Evolutionary conservation across 2,329 filamentous ascomycete species (phyloP).

Genomic region (Aquanectria penicillioides): DNA sequence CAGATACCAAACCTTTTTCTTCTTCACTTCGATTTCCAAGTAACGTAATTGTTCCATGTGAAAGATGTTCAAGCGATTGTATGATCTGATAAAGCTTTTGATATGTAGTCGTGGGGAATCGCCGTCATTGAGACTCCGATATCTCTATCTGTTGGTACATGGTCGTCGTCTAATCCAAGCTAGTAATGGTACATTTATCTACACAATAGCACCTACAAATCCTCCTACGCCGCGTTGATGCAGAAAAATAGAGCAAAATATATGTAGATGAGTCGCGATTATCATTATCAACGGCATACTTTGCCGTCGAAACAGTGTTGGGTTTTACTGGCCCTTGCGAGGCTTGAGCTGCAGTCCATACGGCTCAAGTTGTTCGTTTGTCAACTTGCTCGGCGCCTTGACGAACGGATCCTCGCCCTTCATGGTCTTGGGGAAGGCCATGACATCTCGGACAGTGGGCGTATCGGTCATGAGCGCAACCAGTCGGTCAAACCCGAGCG

Average conservation of each 20-base stretch:
- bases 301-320: not conserved
- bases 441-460: conserved; percentile 87
- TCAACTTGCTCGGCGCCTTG: conserved; percentile 77
- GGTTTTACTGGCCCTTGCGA: not conserved
- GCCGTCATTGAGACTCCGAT: no score
- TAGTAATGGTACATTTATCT: conserved; percentile 27
- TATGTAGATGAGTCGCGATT: conserved; percentile 16
- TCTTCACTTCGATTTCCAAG: no score
- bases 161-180: conserved; percentile 5
- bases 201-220: not conserved
- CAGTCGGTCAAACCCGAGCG: conserved; percentile 89
- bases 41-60: no score
- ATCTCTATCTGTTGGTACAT: conserved; percentile 22
- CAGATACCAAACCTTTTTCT: no score
- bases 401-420: conserved; percentile 89
- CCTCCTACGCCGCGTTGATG: not conserved
- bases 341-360: conserved; percentile 54
- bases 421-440: conserved; percentile 95
- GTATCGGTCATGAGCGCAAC: conserved; percentile 81
- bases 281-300: not conserved
- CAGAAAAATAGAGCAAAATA: not conserved
- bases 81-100: no score
- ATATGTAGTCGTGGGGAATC: no score
- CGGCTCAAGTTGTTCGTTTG: conserved; percentile 60
- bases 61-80: no score